Conservation (phyloP, 306 rosid species). For the Abrus pulchellus region DNA sequence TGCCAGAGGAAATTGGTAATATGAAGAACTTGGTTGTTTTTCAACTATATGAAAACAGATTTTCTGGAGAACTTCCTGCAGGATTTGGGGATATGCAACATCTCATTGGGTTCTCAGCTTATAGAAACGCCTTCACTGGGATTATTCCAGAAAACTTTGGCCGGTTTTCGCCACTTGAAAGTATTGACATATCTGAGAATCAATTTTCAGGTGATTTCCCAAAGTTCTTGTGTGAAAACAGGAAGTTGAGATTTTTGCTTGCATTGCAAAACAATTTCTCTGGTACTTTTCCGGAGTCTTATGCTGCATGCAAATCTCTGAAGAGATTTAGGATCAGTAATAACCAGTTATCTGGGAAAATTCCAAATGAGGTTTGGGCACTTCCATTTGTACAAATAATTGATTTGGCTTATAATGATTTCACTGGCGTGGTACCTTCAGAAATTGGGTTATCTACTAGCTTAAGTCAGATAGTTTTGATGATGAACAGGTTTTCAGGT, state of each 20-base stretch:
- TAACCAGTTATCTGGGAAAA: constrained; percentile 73
- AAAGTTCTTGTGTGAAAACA: constrained; percentile 76
- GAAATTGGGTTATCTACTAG: constrained; percentile 68
- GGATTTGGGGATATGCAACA: constrained; percentile 89
- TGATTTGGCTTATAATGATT: constrained; percentile 81
- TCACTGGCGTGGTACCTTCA: constrained; percentile 70
- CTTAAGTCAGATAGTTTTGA: constrained; percentile 72
- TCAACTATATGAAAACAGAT: constrained; percentile 75
- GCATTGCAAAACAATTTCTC: constrained; percentile 85
- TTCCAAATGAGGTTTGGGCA: constrained; percentile 80
- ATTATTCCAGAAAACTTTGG: constrained; percentile 74
- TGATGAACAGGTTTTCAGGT: constrained; percentile 79
- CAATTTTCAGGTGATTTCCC: constrained; percentile 90
- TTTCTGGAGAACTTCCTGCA: constrained; percentile 81
- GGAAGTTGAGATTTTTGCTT: constrained; percentile 72
- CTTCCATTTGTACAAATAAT: constrained; percentile 77
- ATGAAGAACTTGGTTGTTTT: constrained; percentile 80
- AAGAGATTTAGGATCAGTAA: constrained; percentile 75
- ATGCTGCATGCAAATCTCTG: constrained; percentile 75
- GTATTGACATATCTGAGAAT: constrained; percentile 97
- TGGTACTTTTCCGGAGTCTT: constrained; percentile 78
- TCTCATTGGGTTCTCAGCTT: constrained; percentile 74
- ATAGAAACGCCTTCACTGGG: constrained; percentile 79
- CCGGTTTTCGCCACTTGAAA: constrained; percentile 68
- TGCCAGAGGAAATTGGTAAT: constrained; percentile 75